A percentile compares a stretch with the other conserved stretches of the same genome.
Evolutionary conservation across 495 filamentous ascomycete species (phyloP).

Genomic region (Neurospora sublineolata): DNA sequence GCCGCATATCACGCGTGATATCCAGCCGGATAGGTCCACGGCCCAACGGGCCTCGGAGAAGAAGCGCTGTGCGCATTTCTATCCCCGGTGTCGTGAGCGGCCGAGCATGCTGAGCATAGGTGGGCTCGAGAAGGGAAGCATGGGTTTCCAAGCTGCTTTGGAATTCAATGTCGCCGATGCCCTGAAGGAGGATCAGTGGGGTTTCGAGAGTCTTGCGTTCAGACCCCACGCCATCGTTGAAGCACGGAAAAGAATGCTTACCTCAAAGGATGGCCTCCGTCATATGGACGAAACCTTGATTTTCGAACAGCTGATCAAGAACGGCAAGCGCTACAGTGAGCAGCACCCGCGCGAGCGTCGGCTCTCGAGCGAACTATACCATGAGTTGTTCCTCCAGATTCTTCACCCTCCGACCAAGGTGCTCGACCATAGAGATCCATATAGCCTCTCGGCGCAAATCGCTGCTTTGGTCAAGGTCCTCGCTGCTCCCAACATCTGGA

Average conservation of each 20-base stretch:
- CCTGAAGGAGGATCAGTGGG: constrained; percentile 40
- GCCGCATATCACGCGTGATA: constrained; percentile 37
- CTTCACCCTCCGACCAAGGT: constrained; percentile 47
- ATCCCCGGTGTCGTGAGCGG: constrained; percentile 45
- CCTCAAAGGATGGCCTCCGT: constrained; percentile 36
- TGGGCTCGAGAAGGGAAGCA: constrained; percentile 58
- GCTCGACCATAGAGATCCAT: constrained; percentile 45
- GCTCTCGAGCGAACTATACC: constrained; percentile 41
- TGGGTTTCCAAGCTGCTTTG: constrained; percentile 64
- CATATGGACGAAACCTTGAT: constrained; percentile 40
- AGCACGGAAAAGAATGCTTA: constrained; percentile 37
- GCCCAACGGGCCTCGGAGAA: constrained; percentile 21
- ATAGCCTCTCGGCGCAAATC: constrained; percentile 49
- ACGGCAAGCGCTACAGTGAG: constrained; percentile 34
- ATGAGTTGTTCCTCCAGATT: constrained; percentile 47
- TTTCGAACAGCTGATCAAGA: constrained; percentile 40
- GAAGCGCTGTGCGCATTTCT: constrained; percentile 43
- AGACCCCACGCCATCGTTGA: constrained; percentile 32
- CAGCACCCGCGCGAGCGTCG: constrained; percentile 25
- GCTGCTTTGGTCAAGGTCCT: constrained; percentile 45
- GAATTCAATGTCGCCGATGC: constrained; percentile 57
- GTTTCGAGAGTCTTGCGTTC: constrained; percentile 33
- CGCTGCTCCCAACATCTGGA: constrained; percentile 49
- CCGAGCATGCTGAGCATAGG: constrained; percentile 70
- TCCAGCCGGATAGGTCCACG: constrained; percentile 29